These are phyloP conservation scores for Tilletia walkeri DNA, from an alignment of 1,284 basidiomycete genomes.

Conservation along the genomic window DNA sequence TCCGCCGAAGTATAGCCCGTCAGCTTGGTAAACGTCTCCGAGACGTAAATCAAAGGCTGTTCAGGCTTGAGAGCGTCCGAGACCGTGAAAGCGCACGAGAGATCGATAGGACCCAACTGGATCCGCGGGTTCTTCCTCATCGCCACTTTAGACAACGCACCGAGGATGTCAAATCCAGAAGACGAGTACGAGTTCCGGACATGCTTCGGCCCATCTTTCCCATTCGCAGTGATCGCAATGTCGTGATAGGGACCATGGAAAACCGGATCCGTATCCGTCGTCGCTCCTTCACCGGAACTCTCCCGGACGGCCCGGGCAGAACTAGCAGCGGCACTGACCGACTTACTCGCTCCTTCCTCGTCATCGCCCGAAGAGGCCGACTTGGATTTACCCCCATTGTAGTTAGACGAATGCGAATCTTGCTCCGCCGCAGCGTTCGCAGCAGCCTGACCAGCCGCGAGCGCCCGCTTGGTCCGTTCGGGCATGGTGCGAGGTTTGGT, in stretches of 20 bases:
- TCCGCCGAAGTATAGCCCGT: conserved; percentile 73
- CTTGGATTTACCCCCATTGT: conserved; percentile 10
- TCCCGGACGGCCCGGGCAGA: conserved; percentile 10
- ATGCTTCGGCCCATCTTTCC: conserved; percentile 8
- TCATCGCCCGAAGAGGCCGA: conserved; percentile 13
- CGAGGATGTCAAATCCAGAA: conserved; percentile 84
- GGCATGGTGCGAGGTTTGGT: background rate
- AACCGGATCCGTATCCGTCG: conserved; percentile 4
- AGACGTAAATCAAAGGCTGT: conserved; percentile 81
- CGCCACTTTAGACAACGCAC: conserved; percentile 74
- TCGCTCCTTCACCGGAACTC: background rate
- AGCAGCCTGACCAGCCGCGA: conserved; percentile 10
- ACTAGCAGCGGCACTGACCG: background rate
- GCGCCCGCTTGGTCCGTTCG: conserved; percentile 2
- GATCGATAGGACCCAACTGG: conserved; percentile 81
- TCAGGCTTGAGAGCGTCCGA: conserved; percentile 78
- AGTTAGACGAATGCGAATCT: conserved; percentile 14
- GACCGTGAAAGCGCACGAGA: conserved; percentile 84
- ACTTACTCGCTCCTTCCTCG: conserved; percentile 4
- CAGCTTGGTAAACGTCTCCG: conserved; percentile 72
- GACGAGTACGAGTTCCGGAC: conserved; percentile 67
- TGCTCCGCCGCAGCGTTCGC: conserved; percentile 10
- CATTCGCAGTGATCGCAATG: conserved; percentile 10
- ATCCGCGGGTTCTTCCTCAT: conserved; percentile 73
- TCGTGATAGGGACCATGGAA: conserved; percentile 17